These are phyloP conservation scores for Artemisia annua DNA, from an alignment of 129 eudicot genomes.

Conservation along the genomic window DNA sequence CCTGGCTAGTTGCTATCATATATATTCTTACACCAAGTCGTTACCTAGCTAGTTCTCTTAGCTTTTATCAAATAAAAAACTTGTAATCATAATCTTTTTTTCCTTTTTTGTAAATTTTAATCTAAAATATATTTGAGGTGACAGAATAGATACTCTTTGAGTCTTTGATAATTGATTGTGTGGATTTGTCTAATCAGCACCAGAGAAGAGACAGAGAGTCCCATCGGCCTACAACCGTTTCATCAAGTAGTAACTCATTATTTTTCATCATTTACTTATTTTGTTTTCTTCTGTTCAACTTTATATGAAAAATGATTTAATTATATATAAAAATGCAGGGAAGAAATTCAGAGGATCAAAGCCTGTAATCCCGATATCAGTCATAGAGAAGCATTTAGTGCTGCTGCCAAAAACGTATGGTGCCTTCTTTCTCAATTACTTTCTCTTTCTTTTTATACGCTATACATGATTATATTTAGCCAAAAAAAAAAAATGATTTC, in stretches of 20 bases:
- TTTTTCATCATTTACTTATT: not conserved
- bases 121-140: no score
- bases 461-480: not conserved
- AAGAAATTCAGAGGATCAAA: conserved; percentile 66
- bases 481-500: no score
- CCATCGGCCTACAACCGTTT: conserved; percentile 79
- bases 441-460: not conserved
- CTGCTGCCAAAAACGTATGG: conserved; percentile 46
- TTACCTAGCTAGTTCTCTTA: no score
- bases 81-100: no score
- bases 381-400: conserved; percentile 31
- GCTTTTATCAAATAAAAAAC: no score
- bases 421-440: not conserved
- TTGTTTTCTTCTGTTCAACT: not conserved
- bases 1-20: no score
- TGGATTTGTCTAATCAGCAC: conserved; percentile 42
- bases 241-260: conserved; percentile 56
- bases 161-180: not conserved
- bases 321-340: conserved; percentile 41
- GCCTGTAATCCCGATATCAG: conserved; percentile 62
- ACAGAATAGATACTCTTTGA: no score
- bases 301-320: not conserved
- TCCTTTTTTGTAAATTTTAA: no score
- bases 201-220: conserved; percentile 72
- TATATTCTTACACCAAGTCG: no score